phyloP scores from a whole-genome alignment of 2,329 filamentous ascomycete genomes.

The Penicillium sp. region DNA sequence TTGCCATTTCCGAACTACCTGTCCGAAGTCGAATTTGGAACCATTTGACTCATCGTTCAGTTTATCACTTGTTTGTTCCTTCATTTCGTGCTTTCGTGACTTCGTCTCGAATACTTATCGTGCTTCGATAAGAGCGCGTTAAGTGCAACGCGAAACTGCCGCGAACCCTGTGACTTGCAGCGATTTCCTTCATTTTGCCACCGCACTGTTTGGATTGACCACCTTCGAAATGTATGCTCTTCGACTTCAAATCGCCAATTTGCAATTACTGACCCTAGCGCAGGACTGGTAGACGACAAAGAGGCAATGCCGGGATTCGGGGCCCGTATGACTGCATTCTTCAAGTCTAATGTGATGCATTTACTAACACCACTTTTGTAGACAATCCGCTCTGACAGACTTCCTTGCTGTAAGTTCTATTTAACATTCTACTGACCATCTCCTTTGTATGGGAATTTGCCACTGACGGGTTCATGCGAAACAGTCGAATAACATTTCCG shows the following conservation, averaged over 20 bases:
- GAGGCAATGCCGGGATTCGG: conserved; percentile 32
- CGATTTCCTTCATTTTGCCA: not conserved
- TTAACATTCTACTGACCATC: not conserved
- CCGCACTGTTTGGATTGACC: not conserved
- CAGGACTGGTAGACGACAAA: conserved; percentile 32
- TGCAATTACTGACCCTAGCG: not conserved
- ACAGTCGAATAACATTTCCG: conserved; percentile 66
- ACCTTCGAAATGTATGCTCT: conserved; percentile 15
- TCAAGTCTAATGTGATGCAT: not conserved
- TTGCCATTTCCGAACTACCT: conserved; percentile 9
- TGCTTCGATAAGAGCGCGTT: conserved; percentile 31
- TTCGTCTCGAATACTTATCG: conserved; percentile 12
- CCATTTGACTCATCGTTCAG: not conserved
- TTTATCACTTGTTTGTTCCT: not conserved
- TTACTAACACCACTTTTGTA: conserved; percentile 26
- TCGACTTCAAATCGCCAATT: not conserved
- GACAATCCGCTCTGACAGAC: conserved; percentile 66
- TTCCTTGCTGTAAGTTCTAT: conserved; percentile 59
- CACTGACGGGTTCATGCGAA: not conserved
- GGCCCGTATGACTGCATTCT: conserved; percentile 47
- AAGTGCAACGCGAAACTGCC: conserved; percentile 45
- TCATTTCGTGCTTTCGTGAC: not conserved
- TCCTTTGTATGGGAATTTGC: not conserved
- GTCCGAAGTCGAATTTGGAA: not conserved
- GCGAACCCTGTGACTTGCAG: conserved; percentile 34